These are phyloP conservation scores for Dioszegia hungarica DNA, from an alignment of 768 basidiomycete species.

Conservation along the genomic window DNA sequence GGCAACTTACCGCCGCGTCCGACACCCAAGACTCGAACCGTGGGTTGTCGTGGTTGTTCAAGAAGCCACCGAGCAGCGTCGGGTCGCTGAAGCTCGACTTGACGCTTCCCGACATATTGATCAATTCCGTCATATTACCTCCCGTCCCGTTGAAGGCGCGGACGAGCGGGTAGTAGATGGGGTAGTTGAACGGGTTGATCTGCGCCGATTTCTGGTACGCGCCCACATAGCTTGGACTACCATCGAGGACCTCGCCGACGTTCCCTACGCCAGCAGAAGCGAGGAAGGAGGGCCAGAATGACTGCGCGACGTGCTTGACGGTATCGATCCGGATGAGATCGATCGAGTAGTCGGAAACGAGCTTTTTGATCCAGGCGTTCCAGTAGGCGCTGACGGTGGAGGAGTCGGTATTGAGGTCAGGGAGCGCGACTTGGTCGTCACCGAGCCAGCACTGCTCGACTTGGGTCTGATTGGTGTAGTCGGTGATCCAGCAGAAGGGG, in stretches of 20 bases:
- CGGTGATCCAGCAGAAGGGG: constrained; percentile 64
- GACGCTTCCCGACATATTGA: constrained; percentile 33
- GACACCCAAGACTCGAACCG: constrained; percentile 38
- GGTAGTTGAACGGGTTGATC: constrained; percentile 48
- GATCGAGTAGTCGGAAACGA: constrained; percentile 67
- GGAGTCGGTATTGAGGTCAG: constrained; percentile 74
- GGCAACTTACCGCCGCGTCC: constrained; percentile 30
- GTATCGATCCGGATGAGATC: constrained; percentile 77
- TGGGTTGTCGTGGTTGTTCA: constrained; percentile 48
- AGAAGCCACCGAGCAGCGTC: constrained; percentile 43
- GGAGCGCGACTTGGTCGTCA: constrained; percentile 65
- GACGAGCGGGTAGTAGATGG: constrained; percentile 43
- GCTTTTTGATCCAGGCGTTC: constrained; percentile 62
- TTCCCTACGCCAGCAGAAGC: constrained; percentile 74
- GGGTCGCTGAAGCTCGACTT: constrained; percentile 41
- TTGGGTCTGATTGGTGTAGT: constrained; percentile 65
- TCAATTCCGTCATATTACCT: constrained; percentile 30
- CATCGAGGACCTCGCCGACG: constrained; percentile 66
- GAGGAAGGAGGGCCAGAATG: constrained; percentile 74
- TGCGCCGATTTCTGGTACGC: constrained; percentile 40
- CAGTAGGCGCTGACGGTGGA: constrained; percentile 61
- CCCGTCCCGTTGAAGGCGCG: constrained; percentile 43
- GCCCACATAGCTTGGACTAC: constrained; percentile 40
- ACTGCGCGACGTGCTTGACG: constrained; percentile 61
- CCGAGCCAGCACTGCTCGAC: constrained; percentile 80